Base-by-base conservation (phyloP, 441 rosid species). In the Syzygium syzygioides region DNA sequence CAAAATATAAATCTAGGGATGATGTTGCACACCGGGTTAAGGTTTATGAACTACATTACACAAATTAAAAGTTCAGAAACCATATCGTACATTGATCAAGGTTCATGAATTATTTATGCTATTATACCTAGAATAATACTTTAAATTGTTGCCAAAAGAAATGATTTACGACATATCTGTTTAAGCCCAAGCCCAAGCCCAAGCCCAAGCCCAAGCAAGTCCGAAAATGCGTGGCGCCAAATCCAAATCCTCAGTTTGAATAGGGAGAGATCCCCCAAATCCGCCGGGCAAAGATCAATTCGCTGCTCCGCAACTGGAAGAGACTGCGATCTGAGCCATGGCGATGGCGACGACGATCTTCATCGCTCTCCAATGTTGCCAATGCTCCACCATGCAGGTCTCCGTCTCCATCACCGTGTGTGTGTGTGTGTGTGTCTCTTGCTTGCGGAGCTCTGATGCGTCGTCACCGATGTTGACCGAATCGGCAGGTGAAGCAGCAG, bases 381-480 rank as follows among this genome's bases (percentile, higher is more conserved):
- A 95, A 89, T 97, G 99, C 93, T 94, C 95, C 85, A 96, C 97
- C 6, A 95, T 97, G 99, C 99, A 96, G 96, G 98, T 91, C 85
- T 45, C 23, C 5, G 15, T n/a, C 85, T 84, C 60, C 76, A 53
- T 50, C 60, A 89, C 89, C 79, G 4, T 89, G 84, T 76, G 80
- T 14, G 28, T 14, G 7, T 32, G 15, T 34, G 15, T 52, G 4
- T 19, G 48, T 30, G 15, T 12, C 14, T 15, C 25, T 50, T 34
- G 28, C 12, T 83, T 1, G 14, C 14, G 86, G 25, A 8, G 86
- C 86, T 28, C 56, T 18, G 53, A 84, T 30, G 23, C 37, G 41
- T 52, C 86, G 54, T 83, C 86, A 0, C 86, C 30, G 45, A 55
- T 41, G 85, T 85, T 10, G 48, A 26, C 20, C 28, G 53, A 41